Evolutionary conservation across 768 basidiomycete species (phyloP), one percentile per base, ranked within the genome.

Genomic region (Hypsizygus marmoreus): DNA sequence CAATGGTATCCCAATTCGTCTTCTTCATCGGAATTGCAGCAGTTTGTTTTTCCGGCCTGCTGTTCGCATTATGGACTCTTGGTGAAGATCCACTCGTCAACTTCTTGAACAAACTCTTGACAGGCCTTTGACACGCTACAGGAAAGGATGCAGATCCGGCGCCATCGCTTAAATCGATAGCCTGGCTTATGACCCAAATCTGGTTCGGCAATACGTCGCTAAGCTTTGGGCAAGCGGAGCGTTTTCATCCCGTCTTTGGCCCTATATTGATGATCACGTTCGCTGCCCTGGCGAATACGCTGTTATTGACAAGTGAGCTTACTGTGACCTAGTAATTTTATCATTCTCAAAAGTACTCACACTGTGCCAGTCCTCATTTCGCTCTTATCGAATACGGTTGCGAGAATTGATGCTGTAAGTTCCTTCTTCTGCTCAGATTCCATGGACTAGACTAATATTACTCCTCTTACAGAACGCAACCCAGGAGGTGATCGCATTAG

Each of bases 371-470:
- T 95, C 59, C 74, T 95, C 35, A 94, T 95, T 49, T 94, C 91
- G 6, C 90, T 95, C 36, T 67, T 97, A 24, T 93, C 92, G 4
- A 94, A 94, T 61, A 93, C 91, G 0, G 92, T 91, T 47, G 88
- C 89, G 2, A 72, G 79, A 39, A 93, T 97, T 47, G 87, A 86
- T 64, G 77, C 83, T 14, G 75, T 75, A 52, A n/a, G 73, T 65
- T 23, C 11, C 14, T 26, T 13, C 26, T 4, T 38, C 20, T 14
- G 11, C 20, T 38, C n/a, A 14, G 17, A 8, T 17, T n/a, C 36
- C 25, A 29, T 2, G 9, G 34, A 11, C 39, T 19, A 40, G 8
- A 14, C 47, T 12, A 34, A 13, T 33, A 19, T n/a, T n/a, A n/a
- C n/a, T n/a, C n/a, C 23, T 14, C 25, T n/a, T 9, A 16, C 20